Evolutionary conservation across 2,329 filamentous ascomycete species (phyloP).

Genomic region (Zarea fungicola): DNA sequence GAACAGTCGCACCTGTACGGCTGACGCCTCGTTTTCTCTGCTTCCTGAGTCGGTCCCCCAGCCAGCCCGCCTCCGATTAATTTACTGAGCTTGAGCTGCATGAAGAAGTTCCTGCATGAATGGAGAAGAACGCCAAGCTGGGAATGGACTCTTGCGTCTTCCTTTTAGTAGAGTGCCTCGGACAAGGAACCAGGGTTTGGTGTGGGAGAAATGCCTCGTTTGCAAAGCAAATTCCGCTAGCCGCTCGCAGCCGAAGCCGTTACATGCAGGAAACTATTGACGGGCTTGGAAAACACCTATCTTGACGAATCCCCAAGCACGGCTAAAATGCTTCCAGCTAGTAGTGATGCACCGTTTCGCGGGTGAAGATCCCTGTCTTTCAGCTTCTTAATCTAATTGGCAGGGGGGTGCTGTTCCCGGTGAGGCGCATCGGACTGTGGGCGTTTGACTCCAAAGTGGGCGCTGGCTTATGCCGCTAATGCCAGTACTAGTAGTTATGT

Average conservation of each 20-base stretch:
- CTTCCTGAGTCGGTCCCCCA: no score
- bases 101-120: background rate
- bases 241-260: background rate
- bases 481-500: no score
- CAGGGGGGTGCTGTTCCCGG: no score
- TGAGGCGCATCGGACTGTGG: background rate
- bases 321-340: no score
- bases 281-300: no score
- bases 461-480: background rate
- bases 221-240: background rate
- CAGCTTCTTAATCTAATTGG: background rate
- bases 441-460: background rate
- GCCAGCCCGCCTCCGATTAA: background rate
- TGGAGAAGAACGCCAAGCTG: background rate
- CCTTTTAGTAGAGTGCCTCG: no score
- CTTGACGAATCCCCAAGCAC: background rate
- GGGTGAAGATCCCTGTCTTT: background rate
- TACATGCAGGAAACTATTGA: no score
- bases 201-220: background rate
- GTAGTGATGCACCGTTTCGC: constrained; percentile 11
- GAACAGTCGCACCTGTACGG: constrained; percentile 1
- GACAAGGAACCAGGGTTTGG: background rate
- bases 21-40: background rate
- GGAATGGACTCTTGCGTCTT: background rate
- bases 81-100: constrained; percentile 2